Base-by-base conservation (phyloP, 2,329 filamentous ascomycete species). In the Talaromyces atroroseus region DNA sequence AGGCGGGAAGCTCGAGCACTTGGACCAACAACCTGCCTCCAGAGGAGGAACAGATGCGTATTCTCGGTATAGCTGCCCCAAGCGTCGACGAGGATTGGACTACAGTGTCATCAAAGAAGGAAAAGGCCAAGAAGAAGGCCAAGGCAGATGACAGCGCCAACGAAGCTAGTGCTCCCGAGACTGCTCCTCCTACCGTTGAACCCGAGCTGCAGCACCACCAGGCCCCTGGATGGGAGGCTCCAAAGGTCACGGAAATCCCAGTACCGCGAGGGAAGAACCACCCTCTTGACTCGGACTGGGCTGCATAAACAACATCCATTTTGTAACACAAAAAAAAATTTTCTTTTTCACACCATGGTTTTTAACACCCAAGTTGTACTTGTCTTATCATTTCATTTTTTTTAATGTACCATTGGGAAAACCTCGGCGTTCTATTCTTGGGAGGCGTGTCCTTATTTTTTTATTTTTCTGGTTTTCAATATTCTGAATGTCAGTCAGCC, bases 41-140 rank as follows among this genome's bases (percentile, higher is more conserved):
- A 3, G 83, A 85, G 67, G 82, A 85, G 61, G 82, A 85, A 66
- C 82, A 86, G 68, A 71, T 84, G 65, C 77, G 78, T 47, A 71
- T 80, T 58, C 69, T 80, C 49, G 77, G 70, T 50, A 74, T 76
- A 51, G 63, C 71, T 54, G 34, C 52, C 8, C 34, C 52, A 12
- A 69, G 72, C 29, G 71, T 74, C 44, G 78, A 82, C 47, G 78
- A 78, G 56, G 79, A 79, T 52, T 86, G 83, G 84, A 84, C 79
- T 61, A 82, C 82, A 10, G 83, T 86, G 23, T 74, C 79, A 32
- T 81, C 75, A 65, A 85, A 84, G 75, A 78, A 80, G 68, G 78
- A 78, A 68, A 80, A 78, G 68, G 26, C 56, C 16, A 79, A 78
- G 69, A 74, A 71, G 61, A 65, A 68, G 18, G 69, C 67, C 58